Evolutionary conservation across 176 grass and related monocot species (phyloP).

Genomic region (Alopecurus myosuroides): DNA sequence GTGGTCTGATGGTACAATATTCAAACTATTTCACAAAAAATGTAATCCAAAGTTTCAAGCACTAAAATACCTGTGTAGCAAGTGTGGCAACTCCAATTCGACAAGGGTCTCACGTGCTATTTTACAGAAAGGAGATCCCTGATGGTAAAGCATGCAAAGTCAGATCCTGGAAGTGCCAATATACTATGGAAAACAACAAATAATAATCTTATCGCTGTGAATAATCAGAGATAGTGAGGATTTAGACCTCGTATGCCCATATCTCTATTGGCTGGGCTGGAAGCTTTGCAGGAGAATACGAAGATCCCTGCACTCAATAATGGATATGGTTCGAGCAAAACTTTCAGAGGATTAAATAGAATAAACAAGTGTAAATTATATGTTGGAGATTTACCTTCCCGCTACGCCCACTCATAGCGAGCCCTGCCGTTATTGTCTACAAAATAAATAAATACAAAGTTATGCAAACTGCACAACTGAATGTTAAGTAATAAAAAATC

Average conservation of each 20-base stretch:
- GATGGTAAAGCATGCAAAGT: conserved; percentile 5
- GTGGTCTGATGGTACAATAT: background rate
- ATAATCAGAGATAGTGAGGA: background rate
- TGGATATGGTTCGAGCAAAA: conserved; percentile 4
- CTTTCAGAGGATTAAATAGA: conserved; percentile 2
- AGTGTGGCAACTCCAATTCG: conserved; percentile 86
- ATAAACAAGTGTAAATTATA: background rate
- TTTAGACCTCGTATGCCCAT: conserved; percentile 87
- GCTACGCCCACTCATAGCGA: conserved; percentile 64
- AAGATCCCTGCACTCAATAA: conserved; percentile 51
- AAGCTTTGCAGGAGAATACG: conserved; percentile 67
- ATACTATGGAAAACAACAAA: background rate
- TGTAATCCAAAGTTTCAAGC: background rate
- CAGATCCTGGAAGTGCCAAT: background rate
- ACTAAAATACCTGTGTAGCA: conserved; percentile 61
- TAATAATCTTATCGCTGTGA: background rate
- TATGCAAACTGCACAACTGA: background rate
- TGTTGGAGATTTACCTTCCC: conserved; percentile 57
- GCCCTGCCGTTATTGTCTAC: conserved; percentile 70
- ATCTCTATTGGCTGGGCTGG: conserved; percentile 72
- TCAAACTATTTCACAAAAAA: background rate
- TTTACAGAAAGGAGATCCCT: conserved; percentile 92
- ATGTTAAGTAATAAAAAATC: background rate
- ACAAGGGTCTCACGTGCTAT: conserved; percentile 83
- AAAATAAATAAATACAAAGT: conserved; percentile 16